phyloP scores from a whole-genome alignment of 495 filamentous ascomycete species.

The Ramalina intermedia region DNA sequence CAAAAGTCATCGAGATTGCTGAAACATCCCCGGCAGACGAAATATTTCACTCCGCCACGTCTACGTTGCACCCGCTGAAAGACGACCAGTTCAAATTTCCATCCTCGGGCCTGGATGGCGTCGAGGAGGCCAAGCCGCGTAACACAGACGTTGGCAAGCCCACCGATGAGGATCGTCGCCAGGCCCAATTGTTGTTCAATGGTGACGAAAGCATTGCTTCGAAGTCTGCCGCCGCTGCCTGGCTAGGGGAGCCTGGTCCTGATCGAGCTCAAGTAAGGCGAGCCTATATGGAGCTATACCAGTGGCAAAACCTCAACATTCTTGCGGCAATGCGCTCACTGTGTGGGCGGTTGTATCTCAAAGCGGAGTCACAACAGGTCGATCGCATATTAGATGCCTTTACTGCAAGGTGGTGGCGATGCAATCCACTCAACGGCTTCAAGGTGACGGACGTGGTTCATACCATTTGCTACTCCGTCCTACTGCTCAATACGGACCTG shows the following conservation, averaged over 20 bases:
- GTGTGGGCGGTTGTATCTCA: slow-evolving; percentile 69
- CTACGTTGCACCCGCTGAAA: slow-evolving; percentile 12
- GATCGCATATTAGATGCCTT: slow-evolving; percentile 86
- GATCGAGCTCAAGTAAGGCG: slow-evolving; percentile 51
- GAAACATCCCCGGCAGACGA: slow-evolving; percentile 27
- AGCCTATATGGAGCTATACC: slow-evolving; percentile 87
- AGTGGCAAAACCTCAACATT: slow-evolving; percentile 73
- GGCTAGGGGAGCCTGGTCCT: slow-evolving; percentile 67
- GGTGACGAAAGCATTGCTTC: slow-evolving; percentile 69
- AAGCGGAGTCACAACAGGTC: slow-evolving; percentile 92
- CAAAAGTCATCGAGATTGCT: slow-evolving; percentile 28
- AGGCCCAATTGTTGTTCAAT: slow-evolving; percentile 69
- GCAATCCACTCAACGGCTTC: slow-evolving; percentile 90
- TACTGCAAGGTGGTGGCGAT: slow-evolving; percentile 79
- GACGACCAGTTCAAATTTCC: slow-evolving; percentile 13
- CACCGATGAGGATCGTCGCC: slow-evolving; percentile 46
- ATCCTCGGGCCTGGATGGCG: too few relatives aligned
- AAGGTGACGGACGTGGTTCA: slow-evolving; percentile 90
- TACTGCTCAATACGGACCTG: slow-evolving; percentile 91
- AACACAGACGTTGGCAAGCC: slow-evolving; percentile 22
- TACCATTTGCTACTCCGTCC: slow-evolving; percentile 90
- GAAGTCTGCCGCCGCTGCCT: slow-evolving; percentile 67
- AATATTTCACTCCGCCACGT: slow-evolving; percentile 30
- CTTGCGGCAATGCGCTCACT: slow-evolving; percentile 64
- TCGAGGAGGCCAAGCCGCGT: slow-evolving; percentile 12